phyloP scores from a whole-genome alignment of 2,329 filamentous ascomycete species.

The Botryotinia convoluta region DNA sequence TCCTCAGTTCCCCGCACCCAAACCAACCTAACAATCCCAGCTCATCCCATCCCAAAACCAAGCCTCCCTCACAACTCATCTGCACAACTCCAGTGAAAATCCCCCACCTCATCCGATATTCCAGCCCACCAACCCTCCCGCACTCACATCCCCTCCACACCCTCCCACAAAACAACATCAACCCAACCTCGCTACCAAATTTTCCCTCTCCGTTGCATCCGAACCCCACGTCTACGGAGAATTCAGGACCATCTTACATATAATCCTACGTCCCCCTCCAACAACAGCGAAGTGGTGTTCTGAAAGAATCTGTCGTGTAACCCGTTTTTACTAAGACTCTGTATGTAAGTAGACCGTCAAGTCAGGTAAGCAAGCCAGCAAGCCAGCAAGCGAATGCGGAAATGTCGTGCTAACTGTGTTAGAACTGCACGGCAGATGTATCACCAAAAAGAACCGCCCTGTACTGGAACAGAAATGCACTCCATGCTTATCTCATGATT shows the following conservation, averaged over 20 bases:
- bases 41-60: neutral
- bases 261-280: neutral
- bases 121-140: too few relatives aligned
- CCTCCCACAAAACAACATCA: too few relatives aligned
- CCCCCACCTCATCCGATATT: neutral
- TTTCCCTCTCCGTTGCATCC: neutral
- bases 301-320: neutral
- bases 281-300: neutral
- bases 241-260: neutral
- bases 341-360: neutral
- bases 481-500: neutral
- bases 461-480: neutral
- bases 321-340: neutral
- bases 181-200: neutral
- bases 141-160: neutral
- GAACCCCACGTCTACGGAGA: neutral
- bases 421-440: slow-evolving; percentile 11
- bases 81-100: neutral
- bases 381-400: slow-evolving; percentile 6
- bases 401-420: slow-evolving; percentile 1
- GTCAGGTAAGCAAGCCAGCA: neutral
- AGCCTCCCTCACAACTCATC: neutral
- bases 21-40: neutral
- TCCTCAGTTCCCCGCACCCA: too few relatives aligned
- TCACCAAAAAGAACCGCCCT: neutral